Evolutionary conservation across 1,284 basidiomycete species (phyloP), one percentile per base, ranked within the genome.

Genomic region (Marasmius oreades): DNA sequence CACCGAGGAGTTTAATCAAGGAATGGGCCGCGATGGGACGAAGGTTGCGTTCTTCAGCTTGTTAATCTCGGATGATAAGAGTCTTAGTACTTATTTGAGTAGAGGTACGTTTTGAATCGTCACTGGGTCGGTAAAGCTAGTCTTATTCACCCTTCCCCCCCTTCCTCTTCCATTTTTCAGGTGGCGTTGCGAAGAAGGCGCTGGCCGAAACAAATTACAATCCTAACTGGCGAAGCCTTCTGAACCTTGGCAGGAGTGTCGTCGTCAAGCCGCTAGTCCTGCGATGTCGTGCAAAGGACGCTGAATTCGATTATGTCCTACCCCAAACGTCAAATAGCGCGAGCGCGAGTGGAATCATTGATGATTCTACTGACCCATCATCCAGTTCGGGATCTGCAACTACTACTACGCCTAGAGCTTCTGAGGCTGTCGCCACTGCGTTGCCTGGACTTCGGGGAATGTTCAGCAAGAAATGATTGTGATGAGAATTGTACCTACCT

Each of bases 251-350:
- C 48, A 51, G 33, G 48, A 51, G 33, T 2, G 24, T 14, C 18
- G 33, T 14, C n/a, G 48, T 51, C 3, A 26, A 36, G 31, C 48
- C 10, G 33, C 33, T 51, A 8, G 2, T 16, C 7, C 18, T 51
- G 31, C 24, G 26, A 3, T 28, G 26, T 34, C 26, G 48, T 16
- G 48, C 48, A 2, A 14, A 31, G 48, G 48, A 51, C n/a, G 26
- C 28, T 28, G 48, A 51, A 36, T 26, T 16, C 48, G 48, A 51
- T 20, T 51, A 51, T n/a, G n/a, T n/a, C n/a, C n/a, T n/a, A n/a
- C n/a, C n/a, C n/a, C n/a, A n/a, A n/a, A n/a, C n/a, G n/a, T n/a
- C n/a, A n/a, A n/a, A n/a, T n/a, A n/a, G n/a, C n/a, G n/a, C n/a
- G n/a, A n/a, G n/a, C n/a, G n/a, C n/a, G n/a, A n/a, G n/a, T n/a